phyloP scores from a whole-genome alignment of 1,139 yeast genomes.

The Candida sp. region DNA sequence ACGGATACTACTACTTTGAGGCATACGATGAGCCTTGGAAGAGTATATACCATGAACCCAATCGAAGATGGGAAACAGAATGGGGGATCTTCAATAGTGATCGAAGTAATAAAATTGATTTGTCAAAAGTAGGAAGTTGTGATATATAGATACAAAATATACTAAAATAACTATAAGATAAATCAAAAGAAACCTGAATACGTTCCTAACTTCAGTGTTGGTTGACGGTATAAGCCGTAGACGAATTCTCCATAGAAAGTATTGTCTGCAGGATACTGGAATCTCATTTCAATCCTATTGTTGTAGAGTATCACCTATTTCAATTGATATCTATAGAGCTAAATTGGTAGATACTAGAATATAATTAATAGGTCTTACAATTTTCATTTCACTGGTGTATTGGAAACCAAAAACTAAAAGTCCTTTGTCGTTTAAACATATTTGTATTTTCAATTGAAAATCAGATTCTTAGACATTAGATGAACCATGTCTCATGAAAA shows the following conservation, averaged over 20 bases:
- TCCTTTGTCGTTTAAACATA: not conserved
- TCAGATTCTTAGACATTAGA: not conserved
- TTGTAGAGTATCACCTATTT: not conserved
- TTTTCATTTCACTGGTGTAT: not conserved
- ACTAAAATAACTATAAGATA: too few relatives aligned
- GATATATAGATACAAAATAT: not conserved
- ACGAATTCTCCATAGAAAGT: too few relatives aligned
- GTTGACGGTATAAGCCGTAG: too few relatives aligned
- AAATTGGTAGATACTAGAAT: not conserved
- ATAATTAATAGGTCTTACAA: not conserved
- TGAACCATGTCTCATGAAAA: conserved; percentile 8
- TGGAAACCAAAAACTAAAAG: too few relatives aligned
- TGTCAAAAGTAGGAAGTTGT: conserved; percentile 18
- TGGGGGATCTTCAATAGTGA: conserved; percentile 63
- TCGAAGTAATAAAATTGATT: conserved; percentile 21
- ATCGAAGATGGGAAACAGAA: conserved; percentile 61
- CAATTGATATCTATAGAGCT: not conserved
- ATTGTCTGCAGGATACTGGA: not conserved
- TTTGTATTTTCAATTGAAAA: not conserved
- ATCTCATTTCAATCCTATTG: not conserved
- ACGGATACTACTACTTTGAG: conserved; percentile 64
- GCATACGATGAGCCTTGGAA: conserved; percentile 80
- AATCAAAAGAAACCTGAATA: too few relatives aligned
- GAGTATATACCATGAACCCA: conserved; percentile 43
- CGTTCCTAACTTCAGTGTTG: too few relatives aligned